phyloP scores from a whole-genome alignment of 2,329 filamentous ascomycete species.

The Claviceps monticola region DNA sequence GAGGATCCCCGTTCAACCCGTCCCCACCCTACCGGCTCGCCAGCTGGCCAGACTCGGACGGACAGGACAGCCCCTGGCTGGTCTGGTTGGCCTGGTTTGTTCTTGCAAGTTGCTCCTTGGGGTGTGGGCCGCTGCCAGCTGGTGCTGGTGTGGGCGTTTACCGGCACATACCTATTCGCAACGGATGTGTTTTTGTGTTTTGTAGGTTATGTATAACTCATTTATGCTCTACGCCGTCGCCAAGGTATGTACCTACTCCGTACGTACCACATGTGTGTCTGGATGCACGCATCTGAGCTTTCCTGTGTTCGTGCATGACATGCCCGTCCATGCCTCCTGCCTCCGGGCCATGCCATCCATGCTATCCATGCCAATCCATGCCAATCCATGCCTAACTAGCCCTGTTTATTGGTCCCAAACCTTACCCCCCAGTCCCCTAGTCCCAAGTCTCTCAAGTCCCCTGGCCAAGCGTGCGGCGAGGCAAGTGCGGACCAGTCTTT shows the following conservation, averaged over 20 bases:
- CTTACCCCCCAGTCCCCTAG: no score
- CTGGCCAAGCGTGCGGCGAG: not conserved
- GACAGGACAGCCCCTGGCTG: not conserved
- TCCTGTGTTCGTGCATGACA: not conserved
- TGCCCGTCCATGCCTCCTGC: not conserved
- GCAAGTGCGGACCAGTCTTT: conserved; percentile 2
- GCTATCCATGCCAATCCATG: not conserved
- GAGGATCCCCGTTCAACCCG: conserved; percentile 9
- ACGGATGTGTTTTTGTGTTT: no score
- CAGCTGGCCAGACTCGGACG: not conserved
- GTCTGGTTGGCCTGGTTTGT: not conserved
- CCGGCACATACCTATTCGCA: no score
- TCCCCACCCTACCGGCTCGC: conserved; percentile 17
- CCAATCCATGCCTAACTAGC: not conserved
- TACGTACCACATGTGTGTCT: not conserved
- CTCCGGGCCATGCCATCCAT: not conserved
- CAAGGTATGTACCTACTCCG: not conserved
- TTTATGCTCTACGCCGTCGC: not conserved
- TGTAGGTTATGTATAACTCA: not conserved
- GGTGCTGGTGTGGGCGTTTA: not conserved
- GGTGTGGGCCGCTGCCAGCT: not conserved
- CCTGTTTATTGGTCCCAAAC: not conserved
- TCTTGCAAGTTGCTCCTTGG: not conserved
- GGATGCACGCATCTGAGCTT: not conserved
- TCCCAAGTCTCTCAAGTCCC: no score